Percentiles rank a stretch among this genome's conserved stretches.
Evolutionary conservation across 208 protist genomes (phyloP).

Genomic region (Trypanosoma melophagium): DNA sequence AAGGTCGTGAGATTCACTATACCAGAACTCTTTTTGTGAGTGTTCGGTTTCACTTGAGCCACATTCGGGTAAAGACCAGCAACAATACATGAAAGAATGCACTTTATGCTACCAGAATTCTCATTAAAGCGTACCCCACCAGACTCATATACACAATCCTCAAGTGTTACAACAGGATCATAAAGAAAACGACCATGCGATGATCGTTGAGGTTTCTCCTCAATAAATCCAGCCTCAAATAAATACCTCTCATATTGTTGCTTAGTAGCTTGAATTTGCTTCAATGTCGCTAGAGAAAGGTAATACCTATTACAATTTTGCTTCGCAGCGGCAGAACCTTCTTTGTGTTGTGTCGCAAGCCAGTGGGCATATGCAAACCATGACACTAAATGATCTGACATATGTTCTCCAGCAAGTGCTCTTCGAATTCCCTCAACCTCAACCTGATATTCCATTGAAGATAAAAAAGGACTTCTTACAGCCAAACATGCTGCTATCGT

Average conservation of each 20-base stretch:
- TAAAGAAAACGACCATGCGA: constrained; percentile 54
- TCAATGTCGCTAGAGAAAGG: constrained; percentile 73
- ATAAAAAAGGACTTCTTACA: constrained; percentile 88
- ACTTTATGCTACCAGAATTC: constrained; percentile 80
- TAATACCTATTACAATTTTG: constrained; percentile 82
- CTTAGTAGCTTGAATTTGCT: constrained; percentile 90
- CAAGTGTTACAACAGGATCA: constrained; percentile 62
- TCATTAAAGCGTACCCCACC: constrained; percentile 80
- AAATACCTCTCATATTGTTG: constrained; percentile 92
- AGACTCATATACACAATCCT: constrained; percentile 79
- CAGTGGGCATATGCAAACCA: constrained; percentile 90
- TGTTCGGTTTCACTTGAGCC: constrained; percentile 48
- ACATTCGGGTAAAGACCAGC: constrained; percentile 96
- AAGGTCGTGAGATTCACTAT: constrained; percentile 46
- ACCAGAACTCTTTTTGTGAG: constrained; percentile 22
- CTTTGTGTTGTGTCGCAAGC: constrained; percentile 42
- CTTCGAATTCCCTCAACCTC: constrained; percentile 83
- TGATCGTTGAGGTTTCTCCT: constrained; percentile 33
- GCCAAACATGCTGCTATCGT: constrained; percentile 94
- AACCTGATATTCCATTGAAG: constrained; percentile 85
- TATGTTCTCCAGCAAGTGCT: constrained; percentile 64
- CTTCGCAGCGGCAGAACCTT: constrained; percentile 49
- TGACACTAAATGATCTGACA: constrained; percentile 88
- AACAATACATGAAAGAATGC: constrained; percentile 89
- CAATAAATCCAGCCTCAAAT: constrained; percentile 88